Evolutionary conservation across 1,284 basidiomycete genomes (phyloP), one percentile per base, ranked within the genome.

Genomic region (Sporisorium sorghi): DNA sequence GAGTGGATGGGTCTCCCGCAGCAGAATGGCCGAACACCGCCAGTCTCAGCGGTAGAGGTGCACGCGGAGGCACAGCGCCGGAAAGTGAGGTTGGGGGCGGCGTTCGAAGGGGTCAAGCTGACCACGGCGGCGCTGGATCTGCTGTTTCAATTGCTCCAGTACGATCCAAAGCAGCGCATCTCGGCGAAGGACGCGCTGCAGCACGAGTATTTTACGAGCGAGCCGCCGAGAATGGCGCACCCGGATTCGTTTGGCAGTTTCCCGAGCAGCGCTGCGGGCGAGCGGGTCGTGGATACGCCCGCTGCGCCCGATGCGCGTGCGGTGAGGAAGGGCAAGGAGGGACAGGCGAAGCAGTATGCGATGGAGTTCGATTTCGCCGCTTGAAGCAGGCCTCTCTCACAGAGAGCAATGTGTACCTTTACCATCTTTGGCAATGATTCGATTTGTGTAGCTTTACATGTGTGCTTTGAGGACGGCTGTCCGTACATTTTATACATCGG

Each of bases 171-270:
- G 15, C 86, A 89, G 66, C 88, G 97, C 46, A 92, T 97, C 58
- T 89, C 89, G 35, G 95, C 96, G 0, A 92, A 92, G 63, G 92
- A 94, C 69, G 97, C 94, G 3, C 84, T 94, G 43, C 88, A 90
- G 72, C 97, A 99, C 86, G 90, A 91, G 2, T 99, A 95, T 85
- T 99, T 99, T 85, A 90, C 86, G 4, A 28, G 78, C 5, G 97
- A 99, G 86, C 91, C 92, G 0, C 97, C 97, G 0, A 85, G 92
- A 40, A 96, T 97, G 0, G 98, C 99, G 80, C 96, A 99, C 85
- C 93, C 94, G n/a, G 94, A 97, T 81, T 87, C 96, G 57, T 99
- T 99, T 85, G 90, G 93, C 2, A 96, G 93, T 2, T 99, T 99
- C 85, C 97, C 97, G 17, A 95, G 93, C 42, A 89, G 92, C 21